Evolutionary conservation across 2,329 filamentous ascomycete species (phyloP), one percentile per base, ranked within the genome.

Genomic region (Eutypella sp.): DNA sequence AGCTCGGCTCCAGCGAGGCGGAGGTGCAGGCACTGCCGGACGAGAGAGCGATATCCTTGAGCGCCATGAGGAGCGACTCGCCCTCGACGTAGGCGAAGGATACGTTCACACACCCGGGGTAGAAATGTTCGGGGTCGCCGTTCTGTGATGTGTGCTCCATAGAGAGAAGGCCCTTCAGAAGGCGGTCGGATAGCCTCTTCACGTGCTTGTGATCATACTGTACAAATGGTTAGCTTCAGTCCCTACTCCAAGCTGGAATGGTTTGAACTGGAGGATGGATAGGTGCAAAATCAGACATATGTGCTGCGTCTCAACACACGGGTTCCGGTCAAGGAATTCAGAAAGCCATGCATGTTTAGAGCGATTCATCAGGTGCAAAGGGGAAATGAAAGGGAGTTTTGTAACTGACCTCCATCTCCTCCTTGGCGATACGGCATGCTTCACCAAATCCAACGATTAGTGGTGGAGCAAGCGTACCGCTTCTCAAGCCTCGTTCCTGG

Each of bases 41-140:
- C 6, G 92, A 97, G 29, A 99, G 74, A 0, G 93, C 93, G 67
- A 99, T 96, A 57, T 99, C 93, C 71, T 99, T 99, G 39, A 99
- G 73, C 0, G 93, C 93, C 93, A 99, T 99, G 52, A 99, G 78
- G 1, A 99, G 84, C 2, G 93, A 97, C 70, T 99, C 93, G 56
- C 93, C 93, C 70, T 99, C 93, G 4, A 99, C 90, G 61, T 99
- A 99, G 27, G 93, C 92, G 63, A 99, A 99, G 0, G 93, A 99
- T 10, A 99, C 87, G 67, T 99, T 99, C 50, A 99, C 92, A 59
- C 93, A 99, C 52, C 93, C 93, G 2, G 93, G 90, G 65, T 99
- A 99, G 67, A 95, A 95, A 43, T 81, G 78, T 4, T 85, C 69
- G 2, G 84, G 77, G 57, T 93, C 89, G 42, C 93, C 93, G 61